Conservation (phyloP, 1,284 basidiomycete genomes). For the Boletellus deceptivus region DNA sequence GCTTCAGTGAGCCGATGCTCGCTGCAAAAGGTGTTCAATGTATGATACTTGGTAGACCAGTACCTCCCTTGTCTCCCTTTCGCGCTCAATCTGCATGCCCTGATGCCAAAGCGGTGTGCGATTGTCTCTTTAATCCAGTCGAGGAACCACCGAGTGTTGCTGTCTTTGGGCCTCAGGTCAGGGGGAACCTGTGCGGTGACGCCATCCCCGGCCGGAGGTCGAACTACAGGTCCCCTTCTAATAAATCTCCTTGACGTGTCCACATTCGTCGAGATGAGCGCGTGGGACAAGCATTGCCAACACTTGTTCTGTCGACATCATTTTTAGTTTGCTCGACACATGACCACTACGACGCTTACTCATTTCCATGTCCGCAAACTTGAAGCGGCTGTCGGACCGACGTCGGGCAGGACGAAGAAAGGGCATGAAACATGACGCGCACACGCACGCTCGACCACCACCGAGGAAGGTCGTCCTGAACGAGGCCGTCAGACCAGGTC, state of each 20-base stretch:
- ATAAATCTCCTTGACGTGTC: slow-evolving; percentile 35
- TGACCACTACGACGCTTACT: slow-evolving; percentile 17
- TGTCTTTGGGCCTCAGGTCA: slow-evolving; percentile 24
- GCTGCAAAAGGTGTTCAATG: neutral
- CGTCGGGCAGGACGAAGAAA: slow-evolving; percentile 3
- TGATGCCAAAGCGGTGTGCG: too few relatives aligned
- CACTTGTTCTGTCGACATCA: slow-evolving; percentile 27
- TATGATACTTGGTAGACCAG: slow-evolving; percentile 15
- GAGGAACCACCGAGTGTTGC: neutral
- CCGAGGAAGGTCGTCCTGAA: slow-evolving; percentile 45
- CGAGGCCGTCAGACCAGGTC: neutral
- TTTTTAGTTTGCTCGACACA: slow-evolving; percentile 1
- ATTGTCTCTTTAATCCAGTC: slow-evolving; percentile 2
- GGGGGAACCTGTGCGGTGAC: slow-evolving; percentile 36
- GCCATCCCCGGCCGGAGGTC: slow-evolving; percentile 34
- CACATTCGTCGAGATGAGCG: slow-evolving; percentile 36
- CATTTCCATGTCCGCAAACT: slow-evolving; percentile 35
- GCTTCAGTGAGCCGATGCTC: slow-evolving; percentile 2
- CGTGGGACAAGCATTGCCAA: slow-evolving; percentile 28
- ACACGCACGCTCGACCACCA: slow-evolving; percentile 44
- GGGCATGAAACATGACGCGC: slow-evolving; percentile 5
- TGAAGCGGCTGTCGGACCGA: slow-evolving; percentile 26
- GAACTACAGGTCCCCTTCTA: slow-evolving; percentile 41
- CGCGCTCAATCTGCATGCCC: too few relatives aligned
- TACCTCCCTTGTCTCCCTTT: too few relatives aligned